A percentile compares a stretch with the other conserved stretches of the same genome.
Conservation (phyloP, 1,139 yeast genomes). For the Yamadazyma buinensis region DNA sequence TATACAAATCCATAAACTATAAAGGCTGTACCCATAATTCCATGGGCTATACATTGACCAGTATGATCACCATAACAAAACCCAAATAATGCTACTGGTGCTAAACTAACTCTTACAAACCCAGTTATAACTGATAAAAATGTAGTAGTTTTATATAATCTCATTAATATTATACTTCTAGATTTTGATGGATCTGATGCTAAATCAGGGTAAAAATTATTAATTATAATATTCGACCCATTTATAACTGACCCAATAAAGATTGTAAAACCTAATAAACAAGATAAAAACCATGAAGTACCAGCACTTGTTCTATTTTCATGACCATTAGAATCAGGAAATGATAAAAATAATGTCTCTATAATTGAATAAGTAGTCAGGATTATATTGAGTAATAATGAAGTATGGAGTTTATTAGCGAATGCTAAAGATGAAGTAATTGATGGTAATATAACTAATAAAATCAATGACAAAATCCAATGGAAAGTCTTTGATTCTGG, state of each 20-base stretch:
- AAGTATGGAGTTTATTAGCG: slow-evolving; percentile 46
- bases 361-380: slow-evolving; percentile 48
- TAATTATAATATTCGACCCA: slow-evolving; percentile 47
- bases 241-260: slow-evolving; percentile 53
- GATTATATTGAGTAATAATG: slow-evolving; percentile 45
- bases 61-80: slow-evolving; percentile 68
- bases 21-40: slow-evolving; percentile 92
- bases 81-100: slow-evolving; percentile 81
- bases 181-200: slow-evolving; percentile 13
- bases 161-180: slow-evolving; percentile 1
- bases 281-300: slow-evolving; percentile 56
- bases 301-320: slow-evolving; percentile 67
- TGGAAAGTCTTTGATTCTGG: slow-evolving; percentile 58
- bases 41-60: slow-evolving; percentile 96
- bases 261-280: slow-evolving; percentile 43
- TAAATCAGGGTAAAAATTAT: slow-evolving; percentile 32
- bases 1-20: slow-evolving; percentile 73
- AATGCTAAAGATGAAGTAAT: slow-evolving; percentile 50
- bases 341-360: slow-evolving; percentile 54
- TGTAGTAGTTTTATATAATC: slow-evolving; percentile 45
- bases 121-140: slow-evolving; percentile 50
- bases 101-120: slow-evolving; percentile 70
- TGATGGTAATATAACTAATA: slow-evolving; percentile 53
- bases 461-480: slow-evolving; percentile 50
- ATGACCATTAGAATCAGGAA: slow-evolving; percentile 56